Base-by-base conservation (phyloP, 108 stramenopile genomes). In the Nitzschia inconspicua region DNA sequence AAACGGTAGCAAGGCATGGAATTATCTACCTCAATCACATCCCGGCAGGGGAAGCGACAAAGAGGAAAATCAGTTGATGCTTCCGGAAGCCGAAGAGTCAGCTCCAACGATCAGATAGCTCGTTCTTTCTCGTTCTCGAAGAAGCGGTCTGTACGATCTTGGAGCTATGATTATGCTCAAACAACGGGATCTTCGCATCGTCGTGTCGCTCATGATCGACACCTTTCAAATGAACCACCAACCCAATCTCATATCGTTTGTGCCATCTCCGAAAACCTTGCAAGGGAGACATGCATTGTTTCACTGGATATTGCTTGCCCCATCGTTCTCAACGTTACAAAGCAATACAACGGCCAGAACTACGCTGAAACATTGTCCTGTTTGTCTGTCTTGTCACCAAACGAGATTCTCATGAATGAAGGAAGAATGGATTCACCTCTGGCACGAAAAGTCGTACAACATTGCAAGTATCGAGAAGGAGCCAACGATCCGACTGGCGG, bases 351-450 rank as follows among this genome's bases (percentile, higher is more conserved):
- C 54, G 88, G 88, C 10, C 88, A 88, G 39, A 88, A 82, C 1
- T 95, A 89, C 60, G 70, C 81, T 25, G 89, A 95, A 70, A 95
- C 93, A 22, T 26, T 95, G 36, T 75, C 85, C 8, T 73, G 80
- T 39, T 54, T 95, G 24, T 76, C 83, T 41, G 72, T 85, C 47
- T 62, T 95, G 8, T 25, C 75, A 32, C 93, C 93, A 0, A 64
- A 95, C 62, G 93, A 95, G 65, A 66, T 91, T 5, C 49, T 95
- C 44, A 50, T 95, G 46, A 95, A 95, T 68, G 93, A 95, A 48
- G 93, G 89, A 19, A 72, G 93, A 3, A 73, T 63, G 44, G 77
- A 83, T 58, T 85, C 84, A 35, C 77, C 66, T 13, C 59, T 95
- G 39, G 86, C 80, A 22, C 47, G 42, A 29, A 94, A 94, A 56